phyloP scores from a whole-genome alignment of 2,329 filamentous ascomycete genomes.

The Nemania sp. region DNA sequence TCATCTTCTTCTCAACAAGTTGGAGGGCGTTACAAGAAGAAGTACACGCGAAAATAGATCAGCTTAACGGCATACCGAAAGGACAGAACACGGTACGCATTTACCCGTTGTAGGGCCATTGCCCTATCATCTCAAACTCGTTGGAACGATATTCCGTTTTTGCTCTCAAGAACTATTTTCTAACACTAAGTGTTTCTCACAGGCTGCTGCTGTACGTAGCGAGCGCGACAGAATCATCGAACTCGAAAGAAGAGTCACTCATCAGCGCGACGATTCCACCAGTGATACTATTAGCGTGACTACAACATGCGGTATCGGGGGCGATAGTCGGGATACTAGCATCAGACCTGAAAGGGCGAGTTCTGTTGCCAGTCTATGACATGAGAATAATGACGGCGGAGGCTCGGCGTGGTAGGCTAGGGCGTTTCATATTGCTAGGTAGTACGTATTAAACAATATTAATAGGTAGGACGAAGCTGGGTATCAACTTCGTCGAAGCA shows the following conservation, averaged over 20 bases:
- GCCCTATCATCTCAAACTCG: background rate
- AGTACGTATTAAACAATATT: background rate
- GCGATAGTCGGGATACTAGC: conserved; percentile 10
- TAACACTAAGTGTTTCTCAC: background rate
- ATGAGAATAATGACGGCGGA: no score
- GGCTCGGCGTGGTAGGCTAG: no score
- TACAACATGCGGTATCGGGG: conserved; percentile 13
- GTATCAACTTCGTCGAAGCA: background rate
- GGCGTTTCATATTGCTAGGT: no score
- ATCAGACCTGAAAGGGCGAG: conserved; percentile 2
- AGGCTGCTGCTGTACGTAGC: conserved; percentile 34
- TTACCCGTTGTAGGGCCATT: no score
- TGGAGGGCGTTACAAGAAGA: conserved; percentile 47
- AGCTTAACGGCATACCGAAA: conserved; percentile 32
- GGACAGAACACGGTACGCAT: conserved; percentile 28
- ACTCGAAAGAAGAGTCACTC: conserved; percentile 28
- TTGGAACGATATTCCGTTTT: background rate
- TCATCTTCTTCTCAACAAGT: conserved; percentile 75
- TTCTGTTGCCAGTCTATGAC: conserved; percentile 7
- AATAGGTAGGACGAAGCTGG: background rate
- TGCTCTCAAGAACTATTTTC: background rate
- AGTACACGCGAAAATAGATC: conserved; percentile 25
- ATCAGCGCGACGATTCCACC: conserved; percentile 20
- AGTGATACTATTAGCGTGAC: conserved; percentile 26
- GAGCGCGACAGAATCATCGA: conserved; percentile 36